Percentiles rank a stretch among this genome's conserved stretches.
phyloP scores from a whole-genome alignment of 1,284 basidiomycete genomes.

The Cryptococcus sp. region DNA sequence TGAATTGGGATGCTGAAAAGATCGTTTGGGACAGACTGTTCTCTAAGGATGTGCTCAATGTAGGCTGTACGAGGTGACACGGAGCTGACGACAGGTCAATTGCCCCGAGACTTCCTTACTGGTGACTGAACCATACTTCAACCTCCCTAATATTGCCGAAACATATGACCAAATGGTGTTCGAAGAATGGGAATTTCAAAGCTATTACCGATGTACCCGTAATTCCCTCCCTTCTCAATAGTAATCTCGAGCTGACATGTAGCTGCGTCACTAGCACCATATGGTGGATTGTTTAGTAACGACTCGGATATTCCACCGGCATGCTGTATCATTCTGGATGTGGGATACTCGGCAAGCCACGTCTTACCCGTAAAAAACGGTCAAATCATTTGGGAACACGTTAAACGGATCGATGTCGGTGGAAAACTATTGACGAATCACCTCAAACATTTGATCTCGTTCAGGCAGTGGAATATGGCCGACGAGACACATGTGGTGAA shows the following conservation, averaged over 20 bases:
- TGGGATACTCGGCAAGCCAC: conserved; percentile 89
- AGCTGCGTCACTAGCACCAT: conserved; percentile 74
- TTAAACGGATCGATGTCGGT: conserved; percentile 83
- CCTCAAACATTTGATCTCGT: conserved; percentile 86
- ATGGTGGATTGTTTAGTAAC: conserved; percentile 61
- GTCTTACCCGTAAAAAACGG: conserved; percentile 77
- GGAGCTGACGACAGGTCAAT: conserved; percentile 56
- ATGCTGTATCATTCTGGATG: conserved; percentile 77
- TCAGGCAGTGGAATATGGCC: conserved; percentile 97
- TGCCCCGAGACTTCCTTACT: conserved; percentile 67
- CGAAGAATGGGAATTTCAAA: conserved; percentile 89
- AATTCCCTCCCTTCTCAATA: conserved; percentile 41
- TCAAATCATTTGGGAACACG: conserved; percentile 69
- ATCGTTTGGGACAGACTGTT: conserved; percentile 84
- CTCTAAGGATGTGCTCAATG: conserved; percentile 63
- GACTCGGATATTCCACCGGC: conserved; percentile 58
- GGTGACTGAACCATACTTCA: conserved; percentile 90
- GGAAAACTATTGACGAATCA: conserved; percentile 93
- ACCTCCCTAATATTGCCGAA: conserved; percentile 82
- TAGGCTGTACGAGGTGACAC: conserved; percentile 34
- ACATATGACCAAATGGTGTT: conserved; percentile 91
- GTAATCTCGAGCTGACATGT: conserved; percentile 2
- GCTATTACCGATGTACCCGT: conserved; percentile 77
- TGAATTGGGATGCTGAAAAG: conserved; percentile 90
- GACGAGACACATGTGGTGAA: conserved; percentile 91